These are phyloP conservation scores for Amanita fuliginea DNA, from an alignment of 768 basidiomycete genomes.

Conservation along the genomic window DNA sequence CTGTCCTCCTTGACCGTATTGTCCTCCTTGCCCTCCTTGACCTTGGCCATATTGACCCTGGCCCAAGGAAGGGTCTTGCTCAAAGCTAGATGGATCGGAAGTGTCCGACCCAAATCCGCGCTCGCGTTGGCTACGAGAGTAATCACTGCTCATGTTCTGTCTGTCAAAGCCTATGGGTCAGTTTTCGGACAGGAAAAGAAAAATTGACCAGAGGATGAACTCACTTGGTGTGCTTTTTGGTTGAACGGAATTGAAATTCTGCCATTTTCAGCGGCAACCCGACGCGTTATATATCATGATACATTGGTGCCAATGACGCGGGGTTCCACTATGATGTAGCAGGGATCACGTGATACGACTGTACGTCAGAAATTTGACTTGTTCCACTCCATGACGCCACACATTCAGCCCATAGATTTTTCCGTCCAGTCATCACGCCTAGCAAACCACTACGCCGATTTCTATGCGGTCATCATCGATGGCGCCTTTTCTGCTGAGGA, in stretches of 20 bases:
- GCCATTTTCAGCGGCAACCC: too few species aligned
- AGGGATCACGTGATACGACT: not conserved
- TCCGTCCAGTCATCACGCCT: slow-evolving; percentile 16
- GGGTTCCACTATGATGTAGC: not conserved
- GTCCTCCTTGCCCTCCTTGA: not conserved
- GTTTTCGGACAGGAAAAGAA: not conserved
- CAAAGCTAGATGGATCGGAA: not conserved
- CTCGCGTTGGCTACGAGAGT: not conserved
- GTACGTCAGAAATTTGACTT: not conserved
- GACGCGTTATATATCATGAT: not conserved
- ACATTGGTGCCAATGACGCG: not conserved
- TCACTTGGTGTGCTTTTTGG: not conserved
- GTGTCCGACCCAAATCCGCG: not conserved
- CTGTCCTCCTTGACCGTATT: not conserved
- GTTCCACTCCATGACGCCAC: slow-evolving; percentile 1
- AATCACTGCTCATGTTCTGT: not conserved
- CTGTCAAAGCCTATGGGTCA: not conserved
- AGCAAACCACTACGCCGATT: slow-evolving; percentile 17
- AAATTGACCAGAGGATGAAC: not conserved
- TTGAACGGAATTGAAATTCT: too few species aligned
- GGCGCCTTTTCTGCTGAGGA: slow-evolving; percentile 25
- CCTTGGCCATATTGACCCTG: not conserved
- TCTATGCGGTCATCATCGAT: slow-evolving; percentile 28
- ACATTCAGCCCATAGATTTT: slow-evolving; percentile 16
- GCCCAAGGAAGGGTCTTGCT: not conserved